Conservation (phyloP, 345 rosid species). For the Eucalyptus pauciflora region DNA sequence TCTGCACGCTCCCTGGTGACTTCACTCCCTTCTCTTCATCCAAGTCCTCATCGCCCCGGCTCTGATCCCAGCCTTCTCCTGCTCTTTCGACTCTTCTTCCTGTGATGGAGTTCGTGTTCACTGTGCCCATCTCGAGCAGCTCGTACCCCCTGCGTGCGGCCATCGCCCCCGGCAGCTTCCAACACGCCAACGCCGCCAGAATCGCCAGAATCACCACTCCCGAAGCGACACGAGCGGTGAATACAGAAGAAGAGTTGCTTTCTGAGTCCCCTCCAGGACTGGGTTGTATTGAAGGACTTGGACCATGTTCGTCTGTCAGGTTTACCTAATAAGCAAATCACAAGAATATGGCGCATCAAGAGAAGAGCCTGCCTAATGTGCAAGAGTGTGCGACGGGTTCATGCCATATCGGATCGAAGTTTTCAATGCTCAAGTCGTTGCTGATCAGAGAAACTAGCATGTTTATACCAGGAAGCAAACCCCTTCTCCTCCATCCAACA, state of each 20-base stretch:
- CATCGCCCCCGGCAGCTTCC: neutral
- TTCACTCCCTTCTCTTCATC: conserved; percentile 1
- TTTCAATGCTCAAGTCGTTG: neutral
- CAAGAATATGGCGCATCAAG: neutral
- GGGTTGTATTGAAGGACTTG: neutral
- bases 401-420: neutral
- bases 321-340: neutral
- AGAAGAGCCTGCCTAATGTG: neutral
- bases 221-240: neutral
- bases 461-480: neutral
- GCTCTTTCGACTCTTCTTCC: neutral
- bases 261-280: neutral
- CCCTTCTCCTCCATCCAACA: neutral
- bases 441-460: neutral
- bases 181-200: neutral
- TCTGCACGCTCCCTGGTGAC: neutral
- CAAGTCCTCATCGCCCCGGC: conserved; percentile 5
- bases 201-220: neutral
- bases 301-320: neutral
- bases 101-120: neutral
- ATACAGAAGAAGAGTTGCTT: neutral
- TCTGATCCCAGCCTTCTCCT: conserved; percentile 6
- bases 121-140: neutral
- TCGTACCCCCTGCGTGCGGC: neutral
- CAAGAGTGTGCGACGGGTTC: neutral